These are phyloP conservation scores for Lecanicillium sp. DNA, from an alignment of 2,329 filamentous ascomycete species.

Conservation along the genomic window DNA sequence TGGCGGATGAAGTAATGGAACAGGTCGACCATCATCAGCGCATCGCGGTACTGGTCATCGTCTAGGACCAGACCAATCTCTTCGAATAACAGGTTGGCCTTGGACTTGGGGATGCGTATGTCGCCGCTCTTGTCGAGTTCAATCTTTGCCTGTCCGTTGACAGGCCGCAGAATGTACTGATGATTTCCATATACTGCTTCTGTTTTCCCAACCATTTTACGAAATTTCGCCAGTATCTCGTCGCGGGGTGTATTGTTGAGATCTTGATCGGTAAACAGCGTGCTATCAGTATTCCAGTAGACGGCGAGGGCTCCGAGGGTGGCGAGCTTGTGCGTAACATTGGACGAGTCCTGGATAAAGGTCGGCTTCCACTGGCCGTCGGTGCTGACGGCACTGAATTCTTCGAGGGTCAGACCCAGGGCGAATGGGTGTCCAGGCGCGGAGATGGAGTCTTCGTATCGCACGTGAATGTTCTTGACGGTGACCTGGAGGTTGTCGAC, in stretches of 20 bases:
- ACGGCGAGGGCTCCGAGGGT: constrained; percentile 83
- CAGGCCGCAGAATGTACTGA: constrained; percentile 93
- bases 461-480: constrained; percentile 96
- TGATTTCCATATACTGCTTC: constrained; percentile 56
- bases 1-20: constrained; percentile 98
- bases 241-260: constrained; percentile 62
- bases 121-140: constrained; percentile 92
- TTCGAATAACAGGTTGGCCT: constrained; percentile 87
- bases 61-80: constrained; percentile 98
- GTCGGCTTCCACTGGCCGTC: constrained; percentile 92
- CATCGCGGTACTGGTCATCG: constrained; percentile 94
- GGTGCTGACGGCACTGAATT: constrained; percentile 95
- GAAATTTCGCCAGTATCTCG: constrained; percentile 72
- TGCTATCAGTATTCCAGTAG: constrained; percentile 96
- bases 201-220: constrained; percentile 69
- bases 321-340: constrained; percentile 87
- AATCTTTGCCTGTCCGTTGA: constrained; percentile 89
- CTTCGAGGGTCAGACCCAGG: constrained; percentile 83
- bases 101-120: constrained; percentile 73
- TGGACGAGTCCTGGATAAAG: constrained; percentile 82
- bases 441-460: constrained; percentile 96
- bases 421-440: constrained; percentile 93
- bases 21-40: constrained; percentile 93
- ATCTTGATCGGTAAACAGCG: constrained; percentile 49
- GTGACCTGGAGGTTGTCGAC: constrained; percentile 97